Evolutionary conservation across 2,329 filamentous ascomycete genomes (phyloP), one percentile per base, ranked within the genome.

Genomic region (Tetracladium maxilliforme): DNA sequence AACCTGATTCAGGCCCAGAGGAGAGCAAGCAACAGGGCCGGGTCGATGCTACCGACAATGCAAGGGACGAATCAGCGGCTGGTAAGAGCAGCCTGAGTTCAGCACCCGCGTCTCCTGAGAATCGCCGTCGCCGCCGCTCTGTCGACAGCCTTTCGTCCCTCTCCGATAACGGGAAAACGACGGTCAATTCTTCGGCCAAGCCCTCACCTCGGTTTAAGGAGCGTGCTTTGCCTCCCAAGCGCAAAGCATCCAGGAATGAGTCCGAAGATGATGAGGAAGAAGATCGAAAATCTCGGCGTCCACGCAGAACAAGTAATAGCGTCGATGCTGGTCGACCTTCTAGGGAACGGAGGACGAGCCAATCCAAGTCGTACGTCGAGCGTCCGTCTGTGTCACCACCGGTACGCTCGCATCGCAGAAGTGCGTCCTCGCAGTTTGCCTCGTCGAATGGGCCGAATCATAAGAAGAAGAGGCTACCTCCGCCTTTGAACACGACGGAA

Each of bases 401-500:
- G 23, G 44, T 54, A 24, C 61, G 64, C 36, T 44, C 50, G 15
- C 74, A 80, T 42, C 63, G 71, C 26, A 62, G 74, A 30, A 76
- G 72, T 35, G 52, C 59, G 15, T 80, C 75, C 3, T 73, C 66
- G 1, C 72, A 78, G 39, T 54, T 74, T 12, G 58, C 65, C 2
- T 54, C 62, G 4, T 54, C 59, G 16, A 68, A 68, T 43, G 67
- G 69, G 5, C 43, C 70, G 17, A 51, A 55, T 25, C 51, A 59
- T 30, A 76, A 75, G 49, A 75, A 73, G 46, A 68, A 62, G 46
- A 67, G 62, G 22, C 44, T 67, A 14, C 69, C 72, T 6, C 62
- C 66, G 6, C 70, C 72, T 8, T 55, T 78, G 25, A 43, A 40
- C 16, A 36, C 44, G 7, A 37, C 33, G 10, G 70, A 73, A 31